Evolutionary conservation across 106 monocot species (phyloP).

Genomic region (Cymbidium sinense): DNA sequence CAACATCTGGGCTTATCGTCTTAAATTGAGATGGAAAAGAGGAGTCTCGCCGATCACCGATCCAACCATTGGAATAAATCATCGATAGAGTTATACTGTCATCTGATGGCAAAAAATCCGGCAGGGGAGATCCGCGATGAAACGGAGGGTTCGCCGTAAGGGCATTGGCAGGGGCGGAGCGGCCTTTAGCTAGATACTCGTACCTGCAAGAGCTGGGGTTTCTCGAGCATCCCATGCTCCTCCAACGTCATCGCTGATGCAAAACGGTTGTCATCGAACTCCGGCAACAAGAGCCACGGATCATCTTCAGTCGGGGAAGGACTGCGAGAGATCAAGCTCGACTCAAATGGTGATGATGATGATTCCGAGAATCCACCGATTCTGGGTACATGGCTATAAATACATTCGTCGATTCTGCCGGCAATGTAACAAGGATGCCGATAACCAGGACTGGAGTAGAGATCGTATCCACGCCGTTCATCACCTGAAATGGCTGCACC

Average conservation of each 20-base stretch:
- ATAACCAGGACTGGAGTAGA: background rate
- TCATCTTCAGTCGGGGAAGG: background rate
- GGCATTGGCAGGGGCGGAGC: background rate
- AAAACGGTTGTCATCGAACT: background rate
- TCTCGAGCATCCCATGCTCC: background rate
- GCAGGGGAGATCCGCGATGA: background rate
- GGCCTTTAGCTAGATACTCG: background rate
- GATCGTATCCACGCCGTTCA: background rate
- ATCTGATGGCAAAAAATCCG: background rate
- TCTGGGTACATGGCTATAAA: background rate
- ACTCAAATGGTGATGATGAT: background rate
- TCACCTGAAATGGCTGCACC: background rate
- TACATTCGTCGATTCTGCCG: background rate
- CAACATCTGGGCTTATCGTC: background rate
- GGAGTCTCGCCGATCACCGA: background rate
- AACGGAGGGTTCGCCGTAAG: background rate
- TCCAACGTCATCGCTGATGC: background rate
- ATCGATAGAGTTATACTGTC: background rate
- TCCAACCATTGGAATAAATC: background rate
- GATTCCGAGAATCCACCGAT: background rate
- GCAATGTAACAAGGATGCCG: background rate
- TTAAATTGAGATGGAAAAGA: background rate
- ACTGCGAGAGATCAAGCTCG: background rate
- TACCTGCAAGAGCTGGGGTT: background rate
- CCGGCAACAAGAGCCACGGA: background rate